These are phyloP conservation scores for Raffaelea arxii DNA, from an alignment of 2,329 filamentous ascomycete species.

Conservation along the genomic window DNA sequence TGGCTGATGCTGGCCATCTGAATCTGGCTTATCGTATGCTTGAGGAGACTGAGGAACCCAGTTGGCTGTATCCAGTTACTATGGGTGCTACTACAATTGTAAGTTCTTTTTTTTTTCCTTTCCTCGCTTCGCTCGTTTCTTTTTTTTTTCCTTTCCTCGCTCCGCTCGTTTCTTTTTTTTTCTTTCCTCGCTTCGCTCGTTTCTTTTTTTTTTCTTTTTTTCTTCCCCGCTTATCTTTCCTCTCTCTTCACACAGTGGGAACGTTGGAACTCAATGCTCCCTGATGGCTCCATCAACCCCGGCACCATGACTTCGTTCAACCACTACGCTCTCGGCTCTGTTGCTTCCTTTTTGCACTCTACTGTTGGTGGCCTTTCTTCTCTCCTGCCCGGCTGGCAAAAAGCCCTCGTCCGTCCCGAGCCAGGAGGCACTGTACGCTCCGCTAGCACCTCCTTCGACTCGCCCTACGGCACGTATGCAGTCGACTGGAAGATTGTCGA, in stretches of 20 bases:
- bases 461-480: constrained; percentile 2
- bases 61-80: constrained; percentile 30
- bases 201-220: constrained; percentile 3
- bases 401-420: constrained; percentile 14
- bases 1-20: not conserved
- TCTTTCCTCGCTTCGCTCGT: not conserved
- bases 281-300: constrained; percentile 24
- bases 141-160: not conserved
- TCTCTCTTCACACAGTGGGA: constrained; percentile 21
- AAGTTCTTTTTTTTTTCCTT: not conserved
- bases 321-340: constrained; percentile 28
- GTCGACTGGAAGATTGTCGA: not conserved
- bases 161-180: not conserved
- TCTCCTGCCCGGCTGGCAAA: constrained; percentile 20
- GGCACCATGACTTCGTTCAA: constrained; percentile 30
- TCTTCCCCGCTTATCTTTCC: not conserved
- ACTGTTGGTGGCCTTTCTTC: constrained; percentile 21
- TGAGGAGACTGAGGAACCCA: not conserved
- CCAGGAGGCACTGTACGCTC: constrained; percentile 3
- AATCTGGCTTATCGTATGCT: not conserved
- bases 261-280: constrained; percentile 28
- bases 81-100: constrained; percentile 20
- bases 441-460: constrained; percentile 1
- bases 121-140: not conserved
- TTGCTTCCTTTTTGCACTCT: constrained; percentile 26